Conservation (phyloP, 2,329 filamentous ascomycete genomes). For the Aspergillus pseudoviridinutans region DNA sequence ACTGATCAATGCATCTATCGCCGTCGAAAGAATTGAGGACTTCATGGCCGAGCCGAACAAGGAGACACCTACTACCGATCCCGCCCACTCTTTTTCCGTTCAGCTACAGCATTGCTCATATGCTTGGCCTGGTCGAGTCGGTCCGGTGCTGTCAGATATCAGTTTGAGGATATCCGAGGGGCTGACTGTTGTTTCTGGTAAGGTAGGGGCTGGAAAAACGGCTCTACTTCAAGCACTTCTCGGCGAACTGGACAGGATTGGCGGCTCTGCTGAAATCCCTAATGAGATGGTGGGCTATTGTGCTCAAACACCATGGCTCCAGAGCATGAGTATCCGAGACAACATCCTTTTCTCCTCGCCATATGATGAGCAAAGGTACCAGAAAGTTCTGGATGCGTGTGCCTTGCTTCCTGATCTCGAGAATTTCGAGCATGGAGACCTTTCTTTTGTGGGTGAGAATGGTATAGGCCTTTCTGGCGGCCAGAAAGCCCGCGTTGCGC, state of each 20-base stretch:
- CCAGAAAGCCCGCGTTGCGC: conserved; percentile 57
- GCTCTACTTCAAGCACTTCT: conserved; percentile 57
- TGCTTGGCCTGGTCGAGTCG: conserved; percentile 68
- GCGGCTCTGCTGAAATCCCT: conserved; percentile 50
- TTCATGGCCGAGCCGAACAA: conserved; percentile 87
- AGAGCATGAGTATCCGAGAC: conserved; percentile 66
- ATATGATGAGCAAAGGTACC: conserved; percentile 67
- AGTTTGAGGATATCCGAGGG: conserved; percentile 53
- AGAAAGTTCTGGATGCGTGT: conserved; percentile 64
- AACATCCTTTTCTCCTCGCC: conserved; percentile 63
- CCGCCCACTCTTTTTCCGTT: conserved; percentile 27
- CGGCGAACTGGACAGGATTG: conserved; percentile 54
- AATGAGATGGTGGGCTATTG: conserved; percentile 60
- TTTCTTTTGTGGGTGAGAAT: conserved; percentile 60
- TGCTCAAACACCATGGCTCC: conserved; percentile 63
- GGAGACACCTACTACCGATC: conserved; percentile 50
- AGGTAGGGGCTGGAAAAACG: conserved; percentile 62
- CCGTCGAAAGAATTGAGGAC: conserved; percentile 73
- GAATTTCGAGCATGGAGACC: conserved; percentile 61
- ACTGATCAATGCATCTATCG: conserved; percentile 76
- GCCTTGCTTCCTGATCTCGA: conserved; percentile 59
- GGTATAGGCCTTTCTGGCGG: conserved; percentile 59
- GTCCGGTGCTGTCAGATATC: conserved; percentile 53
- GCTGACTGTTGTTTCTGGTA: conserved; percentile 59
- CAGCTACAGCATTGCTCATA: conserved; percentile 64